phyloP scores from a whole-genome alignment of 352 stramenopile genomes.

The Globisporangium sylvaticum region DNA sequence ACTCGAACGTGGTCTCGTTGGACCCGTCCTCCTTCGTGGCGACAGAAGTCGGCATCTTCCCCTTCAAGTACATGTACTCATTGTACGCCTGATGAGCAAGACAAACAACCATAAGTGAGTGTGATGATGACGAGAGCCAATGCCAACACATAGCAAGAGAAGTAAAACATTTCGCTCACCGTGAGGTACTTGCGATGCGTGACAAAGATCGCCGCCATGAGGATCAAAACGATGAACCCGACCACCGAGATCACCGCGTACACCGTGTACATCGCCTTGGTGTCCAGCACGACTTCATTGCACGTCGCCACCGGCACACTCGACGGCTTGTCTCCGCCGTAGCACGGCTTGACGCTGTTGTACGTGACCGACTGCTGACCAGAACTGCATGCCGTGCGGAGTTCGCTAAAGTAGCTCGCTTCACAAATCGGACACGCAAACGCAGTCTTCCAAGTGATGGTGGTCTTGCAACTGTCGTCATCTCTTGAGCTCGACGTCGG shows the following conservation, averaged over 20 bases:
- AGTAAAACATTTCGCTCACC: conserved; percentile 15
- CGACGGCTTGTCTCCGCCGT: conserved; percentile 39
- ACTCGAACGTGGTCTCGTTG: conserved; percentile 78
- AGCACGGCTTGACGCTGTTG: conserved; percentile 49
- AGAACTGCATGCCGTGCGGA: conserved; percentile 52
- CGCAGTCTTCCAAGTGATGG: conserved; percentile 61
- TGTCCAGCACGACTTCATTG: conserved; percentile 68
- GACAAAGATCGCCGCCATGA: conserved; percentile 63
- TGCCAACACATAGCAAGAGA: neutral
- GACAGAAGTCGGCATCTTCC: conserved; percentile 59
- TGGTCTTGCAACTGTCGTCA: conserved; percentile 48
- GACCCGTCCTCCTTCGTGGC: conserved; percentile 48
- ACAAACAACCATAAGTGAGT: neutral
- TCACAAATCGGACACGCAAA: conserved; percentile 70
- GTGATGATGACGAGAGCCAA: neutral
- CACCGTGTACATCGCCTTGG: conserved; percentile 63
- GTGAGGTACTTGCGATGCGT: conserved; percentile 78
- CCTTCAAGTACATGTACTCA: conserved; percentile 82
- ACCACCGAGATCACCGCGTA: conserved; percentile 65
- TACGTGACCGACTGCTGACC: conserved; percentile 64
- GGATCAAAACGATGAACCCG: conserved; percentile 56
- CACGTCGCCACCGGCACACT: conserved; percentile 56
- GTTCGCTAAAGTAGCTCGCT: conserved; percentile 54
- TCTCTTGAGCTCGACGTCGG: conserved; percentile 30
- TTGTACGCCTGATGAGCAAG: conserved; percentile 44